phyloP scores from a whole-genome alignment of 2,329 filamentous ascomycete genomes.

The Penicillium sp. region DNA sequence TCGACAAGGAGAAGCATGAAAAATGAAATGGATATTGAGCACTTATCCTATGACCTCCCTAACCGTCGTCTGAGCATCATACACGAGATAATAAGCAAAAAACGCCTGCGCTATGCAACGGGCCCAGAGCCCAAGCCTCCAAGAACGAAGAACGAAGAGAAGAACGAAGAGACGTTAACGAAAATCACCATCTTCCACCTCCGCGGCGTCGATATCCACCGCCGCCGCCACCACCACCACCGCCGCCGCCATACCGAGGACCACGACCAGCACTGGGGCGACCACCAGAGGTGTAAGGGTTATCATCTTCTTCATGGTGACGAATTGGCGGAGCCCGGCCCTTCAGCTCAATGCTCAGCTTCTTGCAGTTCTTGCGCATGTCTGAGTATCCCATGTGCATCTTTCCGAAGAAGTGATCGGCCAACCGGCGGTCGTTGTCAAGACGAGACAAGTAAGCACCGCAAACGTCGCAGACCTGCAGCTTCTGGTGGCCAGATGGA shows the following conservation, averaged over 20 bases:
- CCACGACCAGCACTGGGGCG: slow-evolving; percentile 47
- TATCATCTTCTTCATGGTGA: slow-evolving; percentile 57
- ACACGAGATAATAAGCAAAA: slow-evolving; percentile 27
- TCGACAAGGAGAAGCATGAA: slow-evolving; percentile 2
- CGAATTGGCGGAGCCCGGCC: slow-evolving; percentile 63
- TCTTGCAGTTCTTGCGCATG: slow-evolving; percentile 91
- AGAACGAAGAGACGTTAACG: slow-evolving; percentile 12
- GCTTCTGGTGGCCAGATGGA: slow-evolving; percentile 91
- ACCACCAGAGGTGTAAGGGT: slow-evolving; percentile 48
- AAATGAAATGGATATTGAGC: slow-evolving; percentile 22
- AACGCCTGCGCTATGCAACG: slow-evolving; percentile 49
- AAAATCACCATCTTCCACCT: slow-evolving; percentile 41
- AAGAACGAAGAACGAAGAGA: slow-evolving; percentile 7
- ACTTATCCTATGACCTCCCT: slow-evolving; percentile 22
- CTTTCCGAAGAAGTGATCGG: slow-evolving; percentile 98
- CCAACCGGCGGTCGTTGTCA: slow-evolving; percentile 89
- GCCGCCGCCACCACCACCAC: slow-evolving; percentile 49
- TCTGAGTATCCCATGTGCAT: slow-evolving; percentile 98
- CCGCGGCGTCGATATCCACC: slow-evolving; percentile 46
- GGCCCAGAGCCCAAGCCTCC: slow-evolving; percentile 13
- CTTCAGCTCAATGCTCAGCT: slow-evolving; percentile 83
- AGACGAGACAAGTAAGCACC: slow-evolving; percentile 89
- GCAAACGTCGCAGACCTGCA: slow-evolving; percentile 98
- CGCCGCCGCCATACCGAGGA: slow-evolving; percentile 44
- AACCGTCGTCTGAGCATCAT: slow-evolving; percentile 27